Conservation (phyloP, 768 basidiomycete genomes). For the Pleurotus citrinopileatus region DNA sequence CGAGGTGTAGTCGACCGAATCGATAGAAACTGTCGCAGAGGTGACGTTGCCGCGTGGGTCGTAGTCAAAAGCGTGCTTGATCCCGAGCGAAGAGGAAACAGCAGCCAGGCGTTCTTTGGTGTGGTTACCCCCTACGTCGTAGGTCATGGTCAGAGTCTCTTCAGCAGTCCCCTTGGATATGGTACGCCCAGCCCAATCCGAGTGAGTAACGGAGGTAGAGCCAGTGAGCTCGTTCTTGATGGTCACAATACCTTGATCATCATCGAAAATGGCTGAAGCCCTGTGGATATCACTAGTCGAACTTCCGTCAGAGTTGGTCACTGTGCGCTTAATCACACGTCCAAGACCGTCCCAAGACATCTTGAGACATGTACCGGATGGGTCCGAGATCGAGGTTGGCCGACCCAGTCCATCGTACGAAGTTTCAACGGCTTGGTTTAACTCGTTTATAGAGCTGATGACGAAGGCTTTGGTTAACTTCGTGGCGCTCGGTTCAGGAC, state of each 20-base stretch:
- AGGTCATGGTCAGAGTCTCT: neutral
- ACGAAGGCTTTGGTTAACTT: conserved; percentile 12
- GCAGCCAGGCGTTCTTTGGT: conserved; percentile 2
- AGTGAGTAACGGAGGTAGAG: neutral
- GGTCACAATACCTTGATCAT: neutral
- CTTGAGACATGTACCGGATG: conserved; percentile 1
- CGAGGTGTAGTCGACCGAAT: neutral
- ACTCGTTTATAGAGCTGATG: conserved; percentile 9
- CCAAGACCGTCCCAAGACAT: conserved; percentile 13
- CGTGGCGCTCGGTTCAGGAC: conserved; percentile 11
- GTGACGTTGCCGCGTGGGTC: conserved; percentile 4
- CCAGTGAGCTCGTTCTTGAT: conserved; percentile 3
- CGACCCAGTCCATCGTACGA: conserved; percentile 12
- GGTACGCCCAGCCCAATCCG: conserved; percentile 1
- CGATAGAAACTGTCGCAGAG: neutral
- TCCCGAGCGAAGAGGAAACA: neutral
- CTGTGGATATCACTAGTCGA: neutral
- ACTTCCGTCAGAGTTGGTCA: neutral
- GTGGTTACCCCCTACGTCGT: neutral
- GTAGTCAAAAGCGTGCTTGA: neutral
- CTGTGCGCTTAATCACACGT: neutral
- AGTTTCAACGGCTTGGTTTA: conserved; percentile 9
- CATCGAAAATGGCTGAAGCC: neutral
- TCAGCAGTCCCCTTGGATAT: conserved; percentile 1
- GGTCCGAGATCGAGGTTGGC: conserved; percentile 11